Conservation (phyloP, 495 filamentous ascomycete species). For the Penicillium bovifimosum region DNA sequence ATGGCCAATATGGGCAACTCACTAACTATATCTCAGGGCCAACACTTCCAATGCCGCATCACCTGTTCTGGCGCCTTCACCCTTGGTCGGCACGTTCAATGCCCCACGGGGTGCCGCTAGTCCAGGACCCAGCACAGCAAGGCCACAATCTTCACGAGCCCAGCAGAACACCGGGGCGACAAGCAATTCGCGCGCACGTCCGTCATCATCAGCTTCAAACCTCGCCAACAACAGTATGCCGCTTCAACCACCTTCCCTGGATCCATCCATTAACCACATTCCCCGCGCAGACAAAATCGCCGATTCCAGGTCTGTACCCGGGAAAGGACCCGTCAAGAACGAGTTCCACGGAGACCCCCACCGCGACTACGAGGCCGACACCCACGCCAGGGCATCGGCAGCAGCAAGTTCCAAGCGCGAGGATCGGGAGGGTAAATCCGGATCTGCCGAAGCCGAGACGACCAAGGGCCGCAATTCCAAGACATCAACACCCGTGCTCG, state of each 20-base stretch:
- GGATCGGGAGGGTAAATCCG: slow-evolving; percentile 28
- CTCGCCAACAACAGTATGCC: slow-evolving; percentile 30
- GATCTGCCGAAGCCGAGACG: slow-evolving; percentile 25
- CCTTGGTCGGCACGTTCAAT: slow-evolving; percentile 57
- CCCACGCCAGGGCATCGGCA: slow-evolving; percentile 28
- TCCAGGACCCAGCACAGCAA: slow-evolving; percentile 34
- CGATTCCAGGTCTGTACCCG: slow-evolving; percentile 30
- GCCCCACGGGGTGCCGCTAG: slow-evolving; percentile 43
- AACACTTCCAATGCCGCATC: slow-evolving; percentile 53
- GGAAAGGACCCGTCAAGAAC: slow-evolving; percentile 29
- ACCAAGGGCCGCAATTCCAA: slow-evolving; percentile 48
- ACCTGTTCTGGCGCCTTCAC: slow-evolving; percentile 67
- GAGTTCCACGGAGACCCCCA: slow-evolving; percentile 27
- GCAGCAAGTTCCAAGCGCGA: slow-evolving; percentile 26
- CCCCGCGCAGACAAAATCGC: slow-evolving; percentile 28
- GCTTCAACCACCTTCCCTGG: neutral
- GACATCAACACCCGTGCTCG: slow-evolving; percentile 50
- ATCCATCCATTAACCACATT: slow-evolving; percentile 2
- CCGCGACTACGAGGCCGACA: slow-evolving; percentile 24
- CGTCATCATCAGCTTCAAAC: slow-evolving; percentile 56
- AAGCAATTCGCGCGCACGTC: slow-evolving; percentile 50
- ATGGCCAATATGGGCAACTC: neutral
- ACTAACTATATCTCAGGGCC: slow-evolving; percentile 34
- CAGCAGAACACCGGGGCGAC: slow-evolving; percentile 62
- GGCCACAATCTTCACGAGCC: slow-evolving; percentile 60